Evolutionary conservation across 169 alveolate species (phyloP), one percentile per base, ranked within the genome.

Genomic region (Pseudocohnilembus persalinus): DNA sequence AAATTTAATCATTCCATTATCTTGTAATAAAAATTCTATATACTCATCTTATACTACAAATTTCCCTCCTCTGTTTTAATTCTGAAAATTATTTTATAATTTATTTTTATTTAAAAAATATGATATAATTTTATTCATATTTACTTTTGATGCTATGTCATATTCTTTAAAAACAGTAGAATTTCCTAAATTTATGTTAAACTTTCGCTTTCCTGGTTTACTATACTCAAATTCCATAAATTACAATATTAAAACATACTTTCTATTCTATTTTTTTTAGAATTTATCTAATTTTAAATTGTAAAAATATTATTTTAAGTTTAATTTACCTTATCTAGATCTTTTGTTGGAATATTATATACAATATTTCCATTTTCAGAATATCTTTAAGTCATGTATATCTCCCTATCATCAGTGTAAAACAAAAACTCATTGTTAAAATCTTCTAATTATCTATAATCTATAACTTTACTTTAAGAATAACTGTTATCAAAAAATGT

Each of bases 31-130:
- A 65, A 86, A 86, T 74, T 86, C 90, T 25, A 86, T 28, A 79
- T 86, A 86, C 33, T 86, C 90, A 75, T 86, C 90, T 74, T 86
- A 76, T 0, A 87, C 84, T 31, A 79, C 86, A 86, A 29, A 86
- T 49, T 64, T 86, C 74, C 90, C 90, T 35, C 65, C 87, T 29
- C 20, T 49, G 20, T 11, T 11, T 20, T 49, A 11, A n/a, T 49
- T 20, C 4, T 49, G 20, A 11, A 4, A 49, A 49, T 11, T 49
- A 49, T 11, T 11, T 11, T 49, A 49, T 49, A 49, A 49, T 49
- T 11, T 49, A 20, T 11, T 11, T 49, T 49, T 11, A 49, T 49
- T 11, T 49, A 49, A 4, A 4, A 20, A 4, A 49, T 20, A 49
- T 11, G 4, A 20, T 49, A 49, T 11, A 11, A 49, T 49, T 20